Percentiles rank a stretch among this genome's conserved stretches.
Evolutionary conservation across 805 yeast species (phyloP).

Genomic region (Zygosaccharomyces lentus): DNA sequence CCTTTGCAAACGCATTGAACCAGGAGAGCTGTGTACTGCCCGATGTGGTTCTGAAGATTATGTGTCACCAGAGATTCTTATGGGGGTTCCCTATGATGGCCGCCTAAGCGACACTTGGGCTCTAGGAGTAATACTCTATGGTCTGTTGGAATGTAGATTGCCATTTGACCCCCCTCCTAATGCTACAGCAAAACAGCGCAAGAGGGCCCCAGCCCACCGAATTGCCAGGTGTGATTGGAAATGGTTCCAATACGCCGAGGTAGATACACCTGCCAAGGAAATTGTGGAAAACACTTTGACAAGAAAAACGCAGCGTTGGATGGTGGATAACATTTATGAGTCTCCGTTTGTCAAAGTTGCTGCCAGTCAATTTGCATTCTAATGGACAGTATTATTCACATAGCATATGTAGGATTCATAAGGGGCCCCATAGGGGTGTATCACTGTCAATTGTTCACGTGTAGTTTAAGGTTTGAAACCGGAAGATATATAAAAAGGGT

Average conservation of each 20-base stretch:
- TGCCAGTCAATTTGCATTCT: conserved; percentile 7
- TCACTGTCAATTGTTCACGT: neutral
- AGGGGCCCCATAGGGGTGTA: neutral
- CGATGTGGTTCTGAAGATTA: conserved; percentile 97
- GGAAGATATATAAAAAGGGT: neutral
- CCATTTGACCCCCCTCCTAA: conserved; percentile 88
- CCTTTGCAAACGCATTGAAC: conserved; percentile 63
- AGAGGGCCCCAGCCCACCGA: conserved; percentile 63
- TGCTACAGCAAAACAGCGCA: conserved; percentile 35
- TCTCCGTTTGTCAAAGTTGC: conserved; percentile 19
- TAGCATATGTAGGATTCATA: neutral
- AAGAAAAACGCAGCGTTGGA: conserved; percentile 32
- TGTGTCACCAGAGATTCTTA: conserved; percentile 86
- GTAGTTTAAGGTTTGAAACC: neutral
- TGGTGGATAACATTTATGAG: conserved; percentile 23
- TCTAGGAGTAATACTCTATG: conserved; percentile 82
- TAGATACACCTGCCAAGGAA: conserved; percentile 26
- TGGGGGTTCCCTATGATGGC: conserved; percentile 92
- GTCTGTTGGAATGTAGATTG: conserved; percentile 75
- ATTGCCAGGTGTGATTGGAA: conserved; percentile 92
- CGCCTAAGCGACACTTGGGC: conserved; percentile 93
- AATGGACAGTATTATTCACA: neutral
- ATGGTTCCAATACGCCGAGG: conserved; percentile 55
- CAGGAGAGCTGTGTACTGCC: conserved; percentile 64
- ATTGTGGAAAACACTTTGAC: conserved; percentile 30